phyloP scores from a whole-genome alignment of 2,329 filamentous ascomycete species.

The Calonectria hawksworthii region DNA sequence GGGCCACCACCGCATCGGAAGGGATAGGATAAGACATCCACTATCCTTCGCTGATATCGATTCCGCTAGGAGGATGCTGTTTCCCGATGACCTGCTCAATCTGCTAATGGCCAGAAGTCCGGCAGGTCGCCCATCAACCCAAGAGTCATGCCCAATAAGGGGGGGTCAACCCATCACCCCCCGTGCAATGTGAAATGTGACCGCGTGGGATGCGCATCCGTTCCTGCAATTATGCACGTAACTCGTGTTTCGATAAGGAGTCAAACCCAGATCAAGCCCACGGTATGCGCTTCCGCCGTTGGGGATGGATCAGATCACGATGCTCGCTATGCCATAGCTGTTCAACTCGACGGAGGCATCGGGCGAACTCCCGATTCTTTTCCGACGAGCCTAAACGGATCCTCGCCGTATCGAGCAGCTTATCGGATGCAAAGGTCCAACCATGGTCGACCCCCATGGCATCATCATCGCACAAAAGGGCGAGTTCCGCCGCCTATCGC shows the following conservation, averaged over 20 bases:
- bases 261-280: neutral
- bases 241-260: neutral
- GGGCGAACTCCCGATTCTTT: constrained; percentile 17
- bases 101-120: constrained; percentile 11
- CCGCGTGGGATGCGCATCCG: constrained; percentile 20
- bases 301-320: neutral
- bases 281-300: neutral
- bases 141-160: neutral
- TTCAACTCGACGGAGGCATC: constrained; percentile 7
- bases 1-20: constrained; percentile 17
- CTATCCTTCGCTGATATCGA: constrained; percentile 1
- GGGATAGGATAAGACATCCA: constrained; percentile 11
- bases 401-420: constrained; percentile 3
- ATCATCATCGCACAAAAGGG: constrained; percentile 14
- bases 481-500: neutral
- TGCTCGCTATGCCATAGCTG: neutral
- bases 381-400: constrained; percentile 19
- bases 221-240: constrained; percentile 7
- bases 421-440: neutral
- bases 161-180: constrained; percentile 13
- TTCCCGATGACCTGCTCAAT: constrained; percentile 16
- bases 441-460: neutral
- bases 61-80: neutral
- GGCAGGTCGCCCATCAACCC: neutral
- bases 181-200: constrained; percentile 14